These are phyloP conservation scores for Fusarium siculi DNA, from an alignment of 2,329 filamentous ascomycete species.

Conservation along the genomic window DNA sequence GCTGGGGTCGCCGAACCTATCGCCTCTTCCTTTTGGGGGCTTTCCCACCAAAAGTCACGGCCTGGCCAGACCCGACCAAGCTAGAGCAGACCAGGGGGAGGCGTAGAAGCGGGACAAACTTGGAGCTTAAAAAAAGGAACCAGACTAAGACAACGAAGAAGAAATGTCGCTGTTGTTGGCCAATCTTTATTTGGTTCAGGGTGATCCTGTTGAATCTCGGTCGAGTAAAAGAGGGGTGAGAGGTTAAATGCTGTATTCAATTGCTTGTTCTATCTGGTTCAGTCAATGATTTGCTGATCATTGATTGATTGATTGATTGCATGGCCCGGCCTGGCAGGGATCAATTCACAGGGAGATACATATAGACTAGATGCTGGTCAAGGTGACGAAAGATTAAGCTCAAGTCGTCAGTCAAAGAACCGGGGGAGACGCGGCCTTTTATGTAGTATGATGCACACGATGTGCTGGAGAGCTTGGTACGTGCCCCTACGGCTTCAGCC, in stretches of 20 bases:
- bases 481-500: not conserved
- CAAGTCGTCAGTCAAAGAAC: not conserved
- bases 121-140: constrained; percentile 26
- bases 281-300: not conserved
- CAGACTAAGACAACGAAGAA: not conserved
- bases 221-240: too few relatives aligned
- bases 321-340: not conserved
- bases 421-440: constrained; percentile 24
- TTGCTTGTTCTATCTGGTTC: not conserved
- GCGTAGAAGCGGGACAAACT: constrained; percentile 31
- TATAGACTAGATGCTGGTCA: not conserved
- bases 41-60: constrained; percentile 8
- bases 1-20: constrained; percentile 33
- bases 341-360: not conserved
- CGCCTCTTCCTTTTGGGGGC: constrained; percentile 21
- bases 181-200: not conserved
- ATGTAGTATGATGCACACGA: constrained; percentile 26
- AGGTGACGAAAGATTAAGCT: constrained; percentile 1
- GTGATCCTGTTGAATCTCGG: not conserved
- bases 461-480: constrained; percentile 1
- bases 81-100: constrained; percentile 28
- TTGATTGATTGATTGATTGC: not conserved
- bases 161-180: not conserved
- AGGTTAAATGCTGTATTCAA: not conserved
- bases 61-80: not conserved